Evolutionary conservation across 2,329 filamentous ascomycete genomes (phyloP).

Genomic region (Cladophialophora carrionii): DNA sequence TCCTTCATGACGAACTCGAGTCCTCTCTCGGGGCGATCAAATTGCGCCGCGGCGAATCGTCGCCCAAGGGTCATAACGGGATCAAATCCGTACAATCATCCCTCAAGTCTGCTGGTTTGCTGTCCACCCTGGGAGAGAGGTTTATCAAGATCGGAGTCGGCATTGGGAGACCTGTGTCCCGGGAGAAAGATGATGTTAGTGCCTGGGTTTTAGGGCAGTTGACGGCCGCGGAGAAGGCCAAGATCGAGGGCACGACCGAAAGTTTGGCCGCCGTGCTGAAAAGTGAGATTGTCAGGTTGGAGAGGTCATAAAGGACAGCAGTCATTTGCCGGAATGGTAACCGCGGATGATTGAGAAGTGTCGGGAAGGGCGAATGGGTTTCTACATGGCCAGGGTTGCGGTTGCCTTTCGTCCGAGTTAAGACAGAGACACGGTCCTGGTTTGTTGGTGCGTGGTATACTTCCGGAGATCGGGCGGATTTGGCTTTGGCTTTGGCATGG

Average conservation of each 20-base stretch:
- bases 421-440: neutral
- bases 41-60: constrained; percentile 60
- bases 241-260: constrained; percentile 54
- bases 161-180: constrained; percentile 75
- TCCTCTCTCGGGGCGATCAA: constrained; percentile 68
- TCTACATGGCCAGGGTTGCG: neutral
- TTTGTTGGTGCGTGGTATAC: neutral
- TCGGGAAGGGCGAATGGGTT: neutral
- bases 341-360: neutral
- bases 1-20: constrained; percentile 90
- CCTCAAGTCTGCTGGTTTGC: constrained; percentile 38
- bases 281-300: constrained; percentile 46
- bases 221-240: constrained; percentile 55
- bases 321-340: neutral
- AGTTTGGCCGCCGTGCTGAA: constrained; percentile 59
- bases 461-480: neutral
- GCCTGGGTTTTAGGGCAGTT: constrained; percentile 77
- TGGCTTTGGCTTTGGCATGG: too few relatives aligned
- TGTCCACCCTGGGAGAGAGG: constrained; percentile 56
- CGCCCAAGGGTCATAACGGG: constrained; percentile 73
- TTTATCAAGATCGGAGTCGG: constrained; percentile 73
- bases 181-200: constrained; percentile 69
- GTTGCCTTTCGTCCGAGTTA: neutral
- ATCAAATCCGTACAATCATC: constrained; percentile 62
- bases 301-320: constrained; percentile 9